Evolutionary conservation across 306 rosid species (phyloP), one percentile per base, ranked within the genome.

Genomic region (Medicago ruthenica): DNA sequence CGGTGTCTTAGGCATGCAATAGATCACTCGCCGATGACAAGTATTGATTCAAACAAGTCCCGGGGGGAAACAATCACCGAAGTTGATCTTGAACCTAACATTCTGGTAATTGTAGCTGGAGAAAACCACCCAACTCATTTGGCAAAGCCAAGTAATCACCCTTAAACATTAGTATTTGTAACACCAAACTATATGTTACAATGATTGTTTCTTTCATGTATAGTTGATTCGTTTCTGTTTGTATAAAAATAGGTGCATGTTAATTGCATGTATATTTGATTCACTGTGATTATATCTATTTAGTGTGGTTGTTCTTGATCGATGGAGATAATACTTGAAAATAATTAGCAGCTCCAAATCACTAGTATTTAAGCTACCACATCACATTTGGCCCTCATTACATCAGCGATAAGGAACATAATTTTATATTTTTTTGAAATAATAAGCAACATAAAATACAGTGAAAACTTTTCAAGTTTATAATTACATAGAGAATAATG

Each of bases 71-170:
- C 58, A 14, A 39, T 7, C 20, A 36, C 39, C 4, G 22, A 18
- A 59, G 7, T 2, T 24, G 73, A 77, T 18, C 31, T 24, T 48
- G 57, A 55, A 8, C 71, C 50, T 5, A 61, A 78, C n/a, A 21
- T 78, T 74, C 54, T 83, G 83, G 83, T 83, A 3, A 83, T 78
- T 7, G 71, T 83, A 0, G 80, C 86, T 0, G 86, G 86, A 44
- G 59, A 74, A 73, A 9, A 74, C 0, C 77, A 69, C 50, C 86
- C 86, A 20, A 83, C 83, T 53, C 76, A 68, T 62, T 8, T 83
- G 64, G 86, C 86, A 15, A 62, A 69, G 9, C 78, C 64, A 6
- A 65, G 16, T 41, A 17, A 8, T 42, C 71, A 67, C 10, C 36
- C 55, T 21, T 67, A 44, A 67, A 67, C 66, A 27, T 60, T 45